A percentile compares a stretch with the other conserved stretches of the same genome.
Evolutionary conservation across 768 basidiomycete genomes (phyloP).

Genomic region (Phanerochaete carnosa): DNA sequence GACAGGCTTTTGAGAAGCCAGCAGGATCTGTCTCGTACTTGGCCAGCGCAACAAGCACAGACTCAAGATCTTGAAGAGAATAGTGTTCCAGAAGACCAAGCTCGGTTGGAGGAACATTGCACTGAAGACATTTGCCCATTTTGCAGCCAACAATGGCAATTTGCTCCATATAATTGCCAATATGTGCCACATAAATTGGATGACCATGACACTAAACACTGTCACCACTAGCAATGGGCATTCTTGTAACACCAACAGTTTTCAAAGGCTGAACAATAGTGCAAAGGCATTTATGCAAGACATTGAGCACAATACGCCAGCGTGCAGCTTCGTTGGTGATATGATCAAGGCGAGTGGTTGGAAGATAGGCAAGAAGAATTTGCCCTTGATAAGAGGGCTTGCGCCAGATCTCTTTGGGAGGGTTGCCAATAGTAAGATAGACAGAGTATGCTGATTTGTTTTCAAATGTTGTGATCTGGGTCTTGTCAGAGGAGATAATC

Average conservation of each 20-base stretch:
- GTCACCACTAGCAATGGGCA: slow-evolving; percentile 19
- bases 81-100: slow-evolving; percentile 9
- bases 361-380: slow-evolving; percentile 26
- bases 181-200: slow-evolving; percentile 20
- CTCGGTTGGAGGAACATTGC: slow-evolving; percentile 5
- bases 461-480: slow-evolving; percentile 19
- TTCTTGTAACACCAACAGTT: slow-evolving; percentile 9
- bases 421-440: slow-evolving; percentile 26
- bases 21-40: neutral
- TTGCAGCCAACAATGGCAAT: slow-evolving; percentile 18
- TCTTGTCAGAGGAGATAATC: slow-evolving; percentile 22
- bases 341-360: slow-evolving; percentile 15
- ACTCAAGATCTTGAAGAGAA: neutral
- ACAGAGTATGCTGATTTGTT: slow-evolving; percentile 22
- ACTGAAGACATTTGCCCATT: slow-evolving; percentile 19
- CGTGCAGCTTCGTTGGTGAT: slow-evolving; percentile 19
- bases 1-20: slow-evolving; percentile 12
- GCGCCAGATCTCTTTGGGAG: slow-evolving; percentile 21
- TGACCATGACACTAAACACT: slow-evolving; percentile 17
- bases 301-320: slow-evolving; percentile 16
- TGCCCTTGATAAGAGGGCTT: slow-evolving; percentile 21
- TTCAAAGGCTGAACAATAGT: slow-evolving; percentile 12
- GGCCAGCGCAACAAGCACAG: slow-evolving; percentile 8
- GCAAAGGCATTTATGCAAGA: slow-evolving; percentile 23
- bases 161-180: slow-evolving; percentile 27